Evolutionary conservation across 768 basidiomycete species (phyloP), one percentile per base, ranked within the genome.

Genomic region (Hemileccinum rubropunctum): DNA sequence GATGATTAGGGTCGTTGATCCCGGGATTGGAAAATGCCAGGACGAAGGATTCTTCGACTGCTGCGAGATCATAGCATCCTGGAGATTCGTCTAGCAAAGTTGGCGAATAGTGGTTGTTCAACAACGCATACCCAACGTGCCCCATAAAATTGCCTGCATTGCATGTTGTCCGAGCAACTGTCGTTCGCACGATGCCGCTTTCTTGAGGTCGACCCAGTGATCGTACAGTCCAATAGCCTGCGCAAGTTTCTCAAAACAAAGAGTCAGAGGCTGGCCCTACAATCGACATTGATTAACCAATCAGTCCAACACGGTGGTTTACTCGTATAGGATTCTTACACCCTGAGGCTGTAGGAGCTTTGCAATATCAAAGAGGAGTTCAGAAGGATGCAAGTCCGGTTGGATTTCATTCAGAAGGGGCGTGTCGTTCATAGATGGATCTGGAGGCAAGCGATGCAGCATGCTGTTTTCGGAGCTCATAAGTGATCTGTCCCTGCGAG

Each of bases 141-240:
- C 75, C 90, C 91, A 92, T 14, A 86, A 72, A 38, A 85, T 68
- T 12, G 85, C 82, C 59, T 90, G 86, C 38, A 88, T 84, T 17
- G 82, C 79, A 61, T 91, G 87, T 44, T 81, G 81, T 13, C 81
- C 80, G 73, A 84, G 86, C 62, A 88, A 79, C 45, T 89, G 84
- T 12, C 71, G 70, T 37, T 83, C 81, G 13, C 70, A 61, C 30
- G 78, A 73, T 2, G 73, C 60, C 18, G 72, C 71, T 54, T 73
- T 73, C 54, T 82, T 80, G 2, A 72, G 68, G 54, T 90, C 85
- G 35, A 80, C 68, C 80, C 86, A 88, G 47, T 83, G 78, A 63
- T 91, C 86, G 58, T 84, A 85, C 15, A 89, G 63, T 9, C 82
- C 86, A 11, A 80, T 64, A 3, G 84, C 84, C 64, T 89, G 79